Evolutionary conservation across 257 asterid genomes (phyloP), one percentile per base, ranked within the genome.

Genomic region (Nicotiana sylvestris): DNA sequence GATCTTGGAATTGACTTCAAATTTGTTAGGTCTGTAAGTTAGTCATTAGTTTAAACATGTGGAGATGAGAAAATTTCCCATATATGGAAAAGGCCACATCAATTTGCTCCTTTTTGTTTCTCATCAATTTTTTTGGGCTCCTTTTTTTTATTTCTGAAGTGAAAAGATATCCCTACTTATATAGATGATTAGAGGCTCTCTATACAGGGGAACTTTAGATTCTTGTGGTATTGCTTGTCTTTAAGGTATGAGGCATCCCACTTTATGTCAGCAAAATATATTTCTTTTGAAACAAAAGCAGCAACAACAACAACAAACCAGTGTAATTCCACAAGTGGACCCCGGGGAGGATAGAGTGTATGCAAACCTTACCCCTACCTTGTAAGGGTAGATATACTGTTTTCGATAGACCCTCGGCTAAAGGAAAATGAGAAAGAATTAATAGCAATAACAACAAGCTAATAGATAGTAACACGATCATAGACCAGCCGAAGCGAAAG

Each of bases 21-120:
- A 72, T 43, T 32, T 46, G 33, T 70, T 70, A 37, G 78, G 56
- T 43, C 35, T 70, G 33, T 70, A n/a, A 70, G 78, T 70, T 70
- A 5, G 58, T 69, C 58, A 43, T 21, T 70, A 70, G 61, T 72
- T 72, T 25, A 72, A 72, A 46, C 60, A 46, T 12, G 78, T 25
- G 61, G 61, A 46, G 37, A 21, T 46, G 61, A 46, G 79, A 72
- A 72, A 46, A 37, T 72, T 72, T 12, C 15, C 79, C 61, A 43
- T 72, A 6, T 21, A 72, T 72, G 61, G 61, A 46, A 72, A 51
- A 25, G 60, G 79, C 18, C 61, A 25, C 13, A 46, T 46, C 21
- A 72, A 53, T 12, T 2, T 65, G 21, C 43, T 65, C 70, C 39
- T 29, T 65, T 5, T 29, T 65, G 69, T 65, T 65, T 39, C 49